Conservation (phyloP, 345 rosid genomes). For the Salix purpurea region DNA sequence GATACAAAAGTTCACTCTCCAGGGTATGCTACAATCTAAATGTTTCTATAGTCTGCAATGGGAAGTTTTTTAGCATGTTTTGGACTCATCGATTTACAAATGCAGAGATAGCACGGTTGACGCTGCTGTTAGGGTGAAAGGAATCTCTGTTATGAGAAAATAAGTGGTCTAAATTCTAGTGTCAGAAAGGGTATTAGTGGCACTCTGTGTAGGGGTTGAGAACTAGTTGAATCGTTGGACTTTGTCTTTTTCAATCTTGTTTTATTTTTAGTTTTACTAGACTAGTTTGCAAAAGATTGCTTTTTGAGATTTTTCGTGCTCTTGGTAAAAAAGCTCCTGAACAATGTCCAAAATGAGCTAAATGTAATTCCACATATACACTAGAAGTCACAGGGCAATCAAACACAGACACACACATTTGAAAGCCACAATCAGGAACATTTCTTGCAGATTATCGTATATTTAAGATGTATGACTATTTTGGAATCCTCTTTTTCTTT, state of each 20-base stretch:
- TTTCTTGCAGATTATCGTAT: not conserved
- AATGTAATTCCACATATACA: not conserved
- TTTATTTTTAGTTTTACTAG: not conserved
- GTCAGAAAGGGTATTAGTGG: not conserved
- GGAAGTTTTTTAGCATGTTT: not conserved
- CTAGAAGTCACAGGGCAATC: not conserved
- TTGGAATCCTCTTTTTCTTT: not conserved
- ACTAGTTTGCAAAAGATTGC: not conserved
- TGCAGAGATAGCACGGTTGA: not conserved
- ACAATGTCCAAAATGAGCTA: not conserved
- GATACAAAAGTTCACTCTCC: slow-evolving; percentile 62
- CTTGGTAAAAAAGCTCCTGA: not conserved
- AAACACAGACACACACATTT: no score
- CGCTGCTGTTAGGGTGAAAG: not conserved
- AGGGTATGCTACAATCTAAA: slow-evolving; percentile 42
- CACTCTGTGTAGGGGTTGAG: not conserved
- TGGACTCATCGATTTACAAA: not conserved
- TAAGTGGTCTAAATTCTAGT: not conserved
- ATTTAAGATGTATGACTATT: no score
- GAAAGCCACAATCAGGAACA: not conserved
- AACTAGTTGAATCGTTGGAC: not conserved
- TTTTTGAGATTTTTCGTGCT: not conserved
- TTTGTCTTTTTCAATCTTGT: not conserved
- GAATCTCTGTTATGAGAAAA: not conserved
- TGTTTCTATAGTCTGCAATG: not conserved